These are phyloP conservation scores for Avena insularis DNA, from an alignment of 176 grass and related monocot species.

Conservation along the genomic window DNA sequence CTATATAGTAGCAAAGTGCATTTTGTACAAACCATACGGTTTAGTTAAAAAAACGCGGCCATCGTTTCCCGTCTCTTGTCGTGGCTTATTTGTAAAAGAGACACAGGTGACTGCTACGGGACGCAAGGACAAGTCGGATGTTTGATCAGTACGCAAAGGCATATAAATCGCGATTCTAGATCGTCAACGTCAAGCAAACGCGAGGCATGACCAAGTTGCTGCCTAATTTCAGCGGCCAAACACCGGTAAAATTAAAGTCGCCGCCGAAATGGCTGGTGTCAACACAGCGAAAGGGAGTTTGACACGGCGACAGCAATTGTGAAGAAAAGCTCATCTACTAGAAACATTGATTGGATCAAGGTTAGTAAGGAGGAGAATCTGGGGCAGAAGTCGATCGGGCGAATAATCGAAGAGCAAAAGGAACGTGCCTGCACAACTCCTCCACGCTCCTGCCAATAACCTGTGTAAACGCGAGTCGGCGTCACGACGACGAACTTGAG, in stretches of 20 bases:
- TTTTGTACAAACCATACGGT: no score
- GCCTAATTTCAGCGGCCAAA: slow-evolving; percentile 12
- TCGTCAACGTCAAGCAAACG: background rate
- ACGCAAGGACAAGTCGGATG: slow-evolving; percentile 5
- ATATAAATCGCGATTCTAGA: background rate
- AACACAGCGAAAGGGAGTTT: background rate
- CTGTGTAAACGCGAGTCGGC: background rate
- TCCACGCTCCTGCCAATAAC: background rate
- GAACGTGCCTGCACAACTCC: background rate
- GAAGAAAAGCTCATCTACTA: background rate
- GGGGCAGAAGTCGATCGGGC: background rate
- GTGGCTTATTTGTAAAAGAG: background rate
- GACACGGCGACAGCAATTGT: background rate
- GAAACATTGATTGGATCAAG: background rate
- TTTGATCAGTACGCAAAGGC: slow-evolving; percentile 1
- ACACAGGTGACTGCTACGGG: background rate
- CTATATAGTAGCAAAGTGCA: no score
- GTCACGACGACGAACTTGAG: background rate
- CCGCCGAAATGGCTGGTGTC: background rate
- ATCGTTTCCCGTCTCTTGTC: background rate
- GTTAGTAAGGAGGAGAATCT: background rate
- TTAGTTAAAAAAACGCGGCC: background rate
- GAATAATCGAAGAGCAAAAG: background rate
- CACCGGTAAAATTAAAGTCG: background rate
- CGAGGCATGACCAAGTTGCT: background rate